A percentile compares a stretch with the other conserved stretches of the same genome.
phyloP scores from a whole-genome alignment of 1,139 yeast genomes.

The Blastobotrys ciferrii region DNA sequence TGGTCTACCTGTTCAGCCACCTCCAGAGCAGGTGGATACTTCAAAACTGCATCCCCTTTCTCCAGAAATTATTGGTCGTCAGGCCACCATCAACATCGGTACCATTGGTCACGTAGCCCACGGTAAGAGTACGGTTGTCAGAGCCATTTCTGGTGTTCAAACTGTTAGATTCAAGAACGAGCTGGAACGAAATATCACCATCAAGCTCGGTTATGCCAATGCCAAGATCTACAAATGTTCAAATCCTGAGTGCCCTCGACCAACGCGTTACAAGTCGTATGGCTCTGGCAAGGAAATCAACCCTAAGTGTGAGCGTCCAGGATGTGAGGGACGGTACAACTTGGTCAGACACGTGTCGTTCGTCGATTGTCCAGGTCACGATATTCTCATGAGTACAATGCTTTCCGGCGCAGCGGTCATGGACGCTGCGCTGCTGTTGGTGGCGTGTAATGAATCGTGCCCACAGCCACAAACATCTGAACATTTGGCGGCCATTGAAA shows the following conservation, averaged over 20 bases:
- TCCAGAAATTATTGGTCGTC: slow-evolving; percentile 95
- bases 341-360: slow-evolving; percentile 95
- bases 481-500: slow-evolving; percentile 98
- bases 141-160: slow-evolving; percentile 98
- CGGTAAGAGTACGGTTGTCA: slow-evolving; percentile 97
- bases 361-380: slow-evolving; percentile 99
- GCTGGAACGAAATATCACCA: slow-evolving; percentile 97
- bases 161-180: slow-evolving; percentile 99
- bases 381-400: slow-evolving; percentile 99
- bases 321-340: slow-evolving; percentile 74
- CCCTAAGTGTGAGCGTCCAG: slow-evolving; percentile 87
- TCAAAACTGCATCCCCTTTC: slow-evolving; percentile 76
- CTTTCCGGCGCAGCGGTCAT: slow-evolving; percentile 99
- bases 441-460: slow-evolving; percentile 98
- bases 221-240: slow-evolving; percentile 96
- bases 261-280: slow-evolving; percentile 91
- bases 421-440: slow-evolving; percentile 96
- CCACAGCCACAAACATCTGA: slow-evolving; percentile 99
- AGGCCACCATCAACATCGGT: slow-evolving; percentile 98
- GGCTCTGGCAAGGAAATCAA: slow-evolving; percentile 91
- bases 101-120: slow-evolving; percentile 99
- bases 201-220: slow-evolving; percentile 97
- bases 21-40: slow-evolving; percentile 65
- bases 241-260: slow-evolving; percentile 84
- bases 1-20: slow-evolving; percentile 95